These are phyloP conservation scores for Xylaria sp. DNA, from an alignment of 2,329 filamentous ascomycete genomes.

Conservation along the genomic window DNA sequence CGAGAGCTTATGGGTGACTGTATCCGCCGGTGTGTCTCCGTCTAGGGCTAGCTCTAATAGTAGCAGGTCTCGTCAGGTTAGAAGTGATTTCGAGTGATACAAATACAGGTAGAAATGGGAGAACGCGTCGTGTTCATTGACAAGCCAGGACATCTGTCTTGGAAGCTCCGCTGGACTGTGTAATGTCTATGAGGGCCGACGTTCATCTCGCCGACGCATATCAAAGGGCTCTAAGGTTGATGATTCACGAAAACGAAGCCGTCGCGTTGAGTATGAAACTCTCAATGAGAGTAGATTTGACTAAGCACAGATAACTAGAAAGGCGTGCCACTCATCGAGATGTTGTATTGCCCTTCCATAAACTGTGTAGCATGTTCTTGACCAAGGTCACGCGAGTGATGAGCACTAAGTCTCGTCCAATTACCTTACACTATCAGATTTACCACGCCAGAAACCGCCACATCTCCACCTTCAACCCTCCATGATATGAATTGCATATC, in stretches of 20 bases:
- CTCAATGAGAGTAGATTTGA: not conserved
- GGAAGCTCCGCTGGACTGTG: not conserved
- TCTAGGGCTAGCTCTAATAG: no score
- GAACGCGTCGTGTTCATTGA: not conserved
- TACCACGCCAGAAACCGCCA: not conserved
- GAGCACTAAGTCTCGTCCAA: constrained; percentile 8
- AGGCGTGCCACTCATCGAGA: not conserved
- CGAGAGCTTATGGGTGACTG: not conserved
- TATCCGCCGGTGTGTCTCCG: no score
- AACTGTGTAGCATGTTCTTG: not conserved
- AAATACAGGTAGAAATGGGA: not conserved
- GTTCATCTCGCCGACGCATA: no score
- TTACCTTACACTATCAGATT: constrained; percentile 6
- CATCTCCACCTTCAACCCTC: not conserved
- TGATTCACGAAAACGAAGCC: not conserved
- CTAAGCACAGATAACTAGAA: not conserved
- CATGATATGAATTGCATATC: not conserved
- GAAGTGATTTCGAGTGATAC: not conserved
- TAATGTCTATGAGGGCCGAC: not conserved
- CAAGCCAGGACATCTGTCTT: constrained; percentile 5
- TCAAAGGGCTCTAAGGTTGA: not conserved
- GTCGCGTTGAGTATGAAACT: not conserved
- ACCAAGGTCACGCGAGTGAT: constrained; percentile 2
- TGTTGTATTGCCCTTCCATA: not conserved
- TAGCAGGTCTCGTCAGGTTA: no score